Base-by-base conservation (phyloP, 768 basidiomycete genomes). In the Xerocomus brunneocitrinus region DNA sequence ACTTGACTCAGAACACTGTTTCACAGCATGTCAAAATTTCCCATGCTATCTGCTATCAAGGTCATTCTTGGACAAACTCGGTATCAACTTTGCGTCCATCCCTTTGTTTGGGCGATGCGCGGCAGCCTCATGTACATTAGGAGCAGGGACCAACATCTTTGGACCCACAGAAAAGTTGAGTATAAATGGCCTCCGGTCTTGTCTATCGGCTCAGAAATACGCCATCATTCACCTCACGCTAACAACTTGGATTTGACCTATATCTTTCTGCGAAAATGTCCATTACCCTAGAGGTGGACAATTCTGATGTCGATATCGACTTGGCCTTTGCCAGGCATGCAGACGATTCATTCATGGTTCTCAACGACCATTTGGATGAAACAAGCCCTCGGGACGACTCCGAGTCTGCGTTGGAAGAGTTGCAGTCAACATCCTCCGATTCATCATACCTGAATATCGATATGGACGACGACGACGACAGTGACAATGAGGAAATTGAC, bases 21-120 rank as follows among this genome's bases (percentile, higher is more conserved):
- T 12, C 24, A 41, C 40, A 24, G 31, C 19, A 12, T 22, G 8
- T 38, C 22, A 27, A 46, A 40, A 30, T 48, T 56, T 19, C 53
- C 22, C 30, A 46, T 52, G 47, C 24, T 54, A 65, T 65, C 60
- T 52, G 47, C 24, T 56, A 65, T 64, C 63, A 57, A 53, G 60
- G 57, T 65, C 57, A 8, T 59, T 51, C 53, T 55, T 56, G 19
- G 44, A 49, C 41, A 28, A 50, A 58, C 35, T 49, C 49, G 55
- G 64, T 55, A 35, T 24, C 31, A 38, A 34, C 47, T 59, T 66
- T 65, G 62, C 64, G 64, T 35, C 34, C 50, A 57, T 59, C 51
- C n/a, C 62, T 39, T 52, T 55, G 34, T 61, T 54, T 57, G 64
- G 53, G 51, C 6, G 56, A 55, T 63, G 6, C 10, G 50, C 54